Conservation (phyloP, 495 filamentous ascomycete genomes). For the Cetradonia linearis region DNA sequence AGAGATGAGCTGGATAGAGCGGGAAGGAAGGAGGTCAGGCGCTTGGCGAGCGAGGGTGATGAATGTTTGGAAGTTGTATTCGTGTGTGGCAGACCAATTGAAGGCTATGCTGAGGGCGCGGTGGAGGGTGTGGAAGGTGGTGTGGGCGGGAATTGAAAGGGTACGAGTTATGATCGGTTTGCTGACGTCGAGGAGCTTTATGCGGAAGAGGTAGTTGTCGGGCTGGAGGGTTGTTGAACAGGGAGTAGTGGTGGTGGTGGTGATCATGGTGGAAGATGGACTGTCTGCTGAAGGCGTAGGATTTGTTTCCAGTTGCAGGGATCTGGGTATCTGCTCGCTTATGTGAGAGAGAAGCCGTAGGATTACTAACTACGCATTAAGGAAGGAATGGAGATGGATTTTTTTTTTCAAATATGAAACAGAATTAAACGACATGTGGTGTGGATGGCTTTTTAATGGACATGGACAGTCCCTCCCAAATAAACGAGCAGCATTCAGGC, state of each 20-base stretch:
- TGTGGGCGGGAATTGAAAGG: slow-evolving; percentile 29
- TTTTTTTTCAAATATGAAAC: neutral
- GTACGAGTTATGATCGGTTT: slow-evolving; percentile 28
- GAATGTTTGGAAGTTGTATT: slow-evolving; percentile 17
- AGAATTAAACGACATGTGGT: neutral
- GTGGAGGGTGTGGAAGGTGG: slow-evolving; percentile 27
- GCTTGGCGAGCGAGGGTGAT: neutral
- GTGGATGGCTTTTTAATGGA: neutral
- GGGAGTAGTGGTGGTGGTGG: neutral
- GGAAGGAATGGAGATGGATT: neutral
- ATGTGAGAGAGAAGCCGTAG: neutral
- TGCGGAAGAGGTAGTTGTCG: neutral
- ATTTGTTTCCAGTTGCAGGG: neutral
- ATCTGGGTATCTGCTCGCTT: neutral
- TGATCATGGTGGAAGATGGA: neutral
- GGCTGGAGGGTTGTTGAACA: neutral
- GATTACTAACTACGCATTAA: neutral
- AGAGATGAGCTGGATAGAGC: slow-evolving; percentile 25
- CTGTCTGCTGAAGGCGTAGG: neutral
- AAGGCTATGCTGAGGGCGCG: slow-evolving; percentile 29
- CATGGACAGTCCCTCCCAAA: neutral
- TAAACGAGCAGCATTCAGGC: neutral
- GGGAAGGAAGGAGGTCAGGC: neutral
- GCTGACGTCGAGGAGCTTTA: neutral
- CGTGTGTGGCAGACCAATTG: slow-evolving; percentile 26